A percentile compares a stretch with the other conserved stretches of the same genome.
Evolutionary conservation across 805 yeast genomes (phyloP).

Genomic region (Candida xyloterini): DNA sequence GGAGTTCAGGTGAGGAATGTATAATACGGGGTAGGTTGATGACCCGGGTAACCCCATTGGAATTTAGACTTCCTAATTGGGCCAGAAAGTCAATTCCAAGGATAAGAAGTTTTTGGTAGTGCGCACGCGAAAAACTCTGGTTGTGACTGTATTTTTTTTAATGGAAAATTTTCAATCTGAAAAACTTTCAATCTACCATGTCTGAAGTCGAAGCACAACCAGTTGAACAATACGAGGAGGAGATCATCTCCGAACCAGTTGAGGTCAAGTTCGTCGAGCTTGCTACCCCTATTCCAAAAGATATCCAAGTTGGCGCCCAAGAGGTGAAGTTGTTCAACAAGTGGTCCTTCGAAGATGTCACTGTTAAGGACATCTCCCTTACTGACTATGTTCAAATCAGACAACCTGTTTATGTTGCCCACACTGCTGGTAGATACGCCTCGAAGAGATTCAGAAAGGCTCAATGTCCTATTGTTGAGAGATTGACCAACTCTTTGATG

Average conservation of each 20-base stretch:
- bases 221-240: constrained; percentile 50
- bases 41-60: constrained; percentile 22
- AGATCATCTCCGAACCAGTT: constrained; percentile 80
- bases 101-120: constrained; percentile 22
- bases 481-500: constrained; percentile 99
- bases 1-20: neutral
- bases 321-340: constrained; percentile 99
- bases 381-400: constrained; percentile 98
- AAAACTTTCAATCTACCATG: constrained; percentile 40
- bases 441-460: constrained; percentile 99
- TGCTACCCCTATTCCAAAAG: constrained; percentile 97
- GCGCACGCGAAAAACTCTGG: constrained; percentile 6
- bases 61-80: constrained; percentile 29
- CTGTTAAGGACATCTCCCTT: constrained; percentile 95
- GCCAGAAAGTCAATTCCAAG: constrained; percentile 26
- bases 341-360: constrained; percentile 98
- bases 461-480: constrained; percentile 98
- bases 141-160: constrained; percentile 10
- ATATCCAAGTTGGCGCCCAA: constrained; percentile 91
- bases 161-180: constrained; percentile 15
- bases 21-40: neutral
- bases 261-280: constrained; percentile 76
- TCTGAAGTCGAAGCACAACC: constrained; percentile 81
- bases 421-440: constrained; percentile 99
- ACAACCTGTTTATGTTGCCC: constrained; percentile 96